Percentiles rank a stretch among this genome's conserved stretches.
Conservation (phyloP, 257 asterid genomes). For the Lithospermum erythrorhizon region DNA sequence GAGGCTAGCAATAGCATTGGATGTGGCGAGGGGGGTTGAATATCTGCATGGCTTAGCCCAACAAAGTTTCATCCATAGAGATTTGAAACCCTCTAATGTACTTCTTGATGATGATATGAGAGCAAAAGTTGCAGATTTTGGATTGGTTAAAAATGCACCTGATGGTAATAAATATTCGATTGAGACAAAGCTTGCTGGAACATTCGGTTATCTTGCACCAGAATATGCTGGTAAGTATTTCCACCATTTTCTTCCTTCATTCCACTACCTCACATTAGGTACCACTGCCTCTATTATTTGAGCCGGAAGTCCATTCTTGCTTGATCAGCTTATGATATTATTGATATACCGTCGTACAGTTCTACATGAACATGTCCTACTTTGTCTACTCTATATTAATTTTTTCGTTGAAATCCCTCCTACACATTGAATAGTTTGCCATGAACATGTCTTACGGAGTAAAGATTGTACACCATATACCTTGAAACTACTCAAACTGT, state of each 20-base stretch:
- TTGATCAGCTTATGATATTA: too few relatives aligned
- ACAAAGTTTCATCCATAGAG: slow-evolving; percentile 25
- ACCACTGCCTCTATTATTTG: too few relatives aligned
- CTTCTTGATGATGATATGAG: slow-evolving; percentile 22
- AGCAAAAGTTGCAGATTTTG: slow-evolving; percentile 28
- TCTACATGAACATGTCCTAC: too few relatives aligned
- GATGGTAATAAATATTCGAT: slow-evolving; percentile 16
- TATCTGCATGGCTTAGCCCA: slow-evolving; percentile 22
- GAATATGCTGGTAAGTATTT: slow-evolving; percentile 24
- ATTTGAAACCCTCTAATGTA: slow-evolving; percentile 21
- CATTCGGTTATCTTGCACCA: slow-evolving; percentile 29
- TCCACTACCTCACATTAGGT: too few relatives aligned
- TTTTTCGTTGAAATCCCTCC: too few relatives aligned
- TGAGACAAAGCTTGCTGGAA: slow-evolving; percentile 24
- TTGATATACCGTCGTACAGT: too few relatives aligned
- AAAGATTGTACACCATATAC: too few relatives aligned
- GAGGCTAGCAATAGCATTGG: slow-evolving; percentile 23
- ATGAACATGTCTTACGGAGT: too few relatives aligned
- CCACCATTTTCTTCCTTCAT: neutral
- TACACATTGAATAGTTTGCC: too few relatives aligned
- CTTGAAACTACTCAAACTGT: too few relatives aligned
- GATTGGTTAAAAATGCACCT: slow-evolving; percentile 24
- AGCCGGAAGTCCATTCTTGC: too few relatives aligned
- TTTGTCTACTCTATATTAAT: too few relatives aligned
- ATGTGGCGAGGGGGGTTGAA: slow-evolving; percentile 26